Evolutionary conservation across 164 flowering plant species (phyloP).

Genomic region (Stephania yunnanensis): DNA sequence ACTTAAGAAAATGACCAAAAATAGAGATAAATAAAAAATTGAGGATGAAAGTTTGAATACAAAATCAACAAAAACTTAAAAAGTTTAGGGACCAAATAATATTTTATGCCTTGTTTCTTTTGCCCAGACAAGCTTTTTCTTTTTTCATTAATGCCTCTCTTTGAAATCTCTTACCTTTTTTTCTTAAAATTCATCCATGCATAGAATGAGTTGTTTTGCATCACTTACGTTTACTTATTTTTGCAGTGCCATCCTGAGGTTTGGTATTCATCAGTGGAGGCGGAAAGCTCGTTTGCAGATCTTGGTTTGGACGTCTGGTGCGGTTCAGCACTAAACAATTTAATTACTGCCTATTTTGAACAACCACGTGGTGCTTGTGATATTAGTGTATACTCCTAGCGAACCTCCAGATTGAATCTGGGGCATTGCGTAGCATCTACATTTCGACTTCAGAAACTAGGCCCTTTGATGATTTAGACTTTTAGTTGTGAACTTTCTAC

Average conservation of each 20-base stretch:
- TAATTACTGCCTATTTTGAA: background rate
- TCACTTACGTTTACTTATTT: background rate
- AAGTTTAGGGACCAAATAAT: no score
- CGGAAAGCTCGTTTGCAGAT: background rate
- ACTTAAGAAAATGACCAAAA: no score
- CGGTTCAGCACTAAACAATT: background rate
- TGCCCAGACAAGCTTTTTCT: no score
- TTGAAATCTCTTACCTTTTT: no score
- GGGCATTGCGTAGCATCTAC: background rate
- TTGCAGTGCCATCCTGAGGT: conserved; percentile 2
- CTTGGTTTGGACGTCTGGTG: background rate
- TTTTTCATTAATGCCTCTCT: no score
- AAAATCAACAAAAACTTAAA: no score
- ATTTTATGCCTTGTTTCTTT: no score
- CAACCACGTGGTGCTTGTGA: background rate
- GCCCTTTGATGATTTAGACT: background rate
- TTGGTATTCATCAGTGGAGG: background rate
- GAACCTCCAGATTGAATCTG: background rate
- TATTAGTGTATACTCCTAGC: background rate
- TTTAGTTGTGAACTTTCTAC: background rate
- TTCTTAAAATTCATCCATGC: no score
- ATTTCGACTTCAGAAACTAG: background rate
- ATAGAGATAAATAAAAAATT: no score
- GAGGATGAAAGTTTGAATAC: no score
- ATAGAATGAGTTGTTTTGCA: no score